Evolutionary conservation across 1,139 yeast species (phyloP), one percentile per base, ranked within the genome.

Genomic region (Magnusiomyces tetraspermus): DNA sequence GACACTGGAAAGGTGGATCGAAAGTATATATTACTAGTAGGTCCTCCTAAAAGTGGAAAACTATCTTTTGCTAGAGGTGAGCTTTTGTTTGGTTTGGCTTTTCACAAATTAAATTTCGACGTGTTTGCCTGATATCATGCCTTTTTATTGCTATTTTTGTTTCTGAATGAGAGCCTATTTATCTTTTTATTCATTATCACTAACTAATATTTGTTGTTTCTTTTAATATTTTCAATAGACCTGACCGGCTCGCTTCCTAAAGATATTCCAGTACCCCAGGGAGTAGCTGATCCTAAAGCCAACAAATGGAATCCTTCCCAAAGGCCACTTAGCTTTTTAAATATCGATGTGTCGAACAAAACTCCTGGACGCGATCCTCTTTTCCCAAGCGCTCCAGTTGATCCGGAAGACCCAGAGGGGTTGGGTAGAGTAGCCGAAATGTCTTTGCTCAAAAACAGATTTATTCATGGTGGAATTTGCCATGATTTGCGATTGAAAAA

Each of bases 391-490:
- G 42, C 42, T 19, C 42, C 42, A 10, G 24, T 38, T 21, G 42
- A 38, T 21, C 22, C 24, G 8, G 24, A 38, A 8, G 42, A 38
- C 21, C 42, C 42, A 10, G n/a, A n/a, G 17, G 42, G 42, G 24
- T n/a, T 38, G 6, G 42, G 42, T 5, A 17, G 42, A 38, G 21
- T 38, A 19, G 42, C 42, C n/a, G 24, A 38, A 38, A 38, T 38
- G 42, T 22, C 42, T 17, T 15, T 38, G 24, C 42, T 38, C 21
- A 17, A 21, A 38, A 4, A 21, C 21, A 22, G 42, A 5, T 21
- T 24, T 5, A 31, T 26, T 24, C 75, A 72, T 49, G 61, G 67
- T 3, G 75, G 75, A 8, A 58, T 72, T 19, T 62, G 62, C 5
- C 67, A 68, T 37, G 63, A 64, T 21, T 58, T 70, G 33, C 44